Evolutionary conservation across 2,329 filamentous ascomycete genomes (phyloP).

Genomic region (Metarhizium anisopliae): DNA sequence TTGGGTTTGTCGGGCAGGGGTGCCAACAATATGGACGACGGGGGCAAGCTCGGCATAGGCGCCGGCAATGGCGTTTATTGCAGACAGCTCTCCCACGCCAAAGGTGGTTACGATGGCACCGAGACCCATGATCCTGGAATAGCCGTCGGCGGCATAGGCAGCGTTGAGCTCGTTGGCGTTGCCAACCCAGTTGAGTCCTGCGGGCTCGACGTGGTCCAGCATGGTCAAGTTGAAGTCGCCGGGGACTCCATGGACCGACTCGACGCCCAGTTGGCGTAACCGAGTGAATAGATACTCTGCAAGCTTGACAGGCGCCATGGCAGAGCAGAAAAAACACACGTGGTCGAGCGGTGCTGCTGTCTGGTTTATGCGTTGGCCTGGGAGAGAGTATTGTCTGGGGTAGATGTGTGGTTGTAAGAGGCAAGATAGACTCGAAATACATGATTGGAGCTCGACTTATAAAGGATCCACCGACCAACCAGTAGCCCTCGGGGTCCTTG

Average conservation of each 20-base stretch:
- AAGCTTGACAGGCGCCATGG: constrained; percentile 7
- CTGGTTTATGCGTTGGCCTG: neutral
- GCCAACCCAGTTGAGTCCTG: constrained; percentile 35
- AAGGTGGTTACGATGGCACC: constrained; percentile 47
- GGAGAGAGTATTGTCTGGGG: neutral
- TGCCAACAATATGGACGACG: constrained; percentile 50
- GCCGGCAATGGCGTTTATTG: constrained; percentile 50
- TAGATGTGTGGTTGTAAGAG: neutral
- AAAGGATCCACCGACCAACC: neutral
- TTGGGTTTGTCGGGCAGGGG: constrained; percentile 35
- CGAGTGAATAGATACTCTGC: constrained; percentile 47
- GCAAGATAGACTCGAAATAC: neutral
- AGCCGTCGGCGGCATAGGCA: constrained; percentile 49
- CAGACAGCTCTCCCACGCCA: constrained; percentile 49
- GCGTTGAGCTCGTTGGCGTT: constrained; percentile 51
- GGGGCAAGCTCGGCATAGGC: constrained; percentile 47
- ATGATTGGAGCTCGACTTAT: neutral
- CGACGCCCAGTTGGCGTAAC: constrained; percentile 48
- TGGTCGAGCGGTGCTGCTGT: neutral
- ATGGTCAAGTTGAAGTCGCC: constrained; percentile 31
- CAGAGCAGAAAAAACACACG: neutral
- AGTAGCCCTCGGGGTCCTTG: neutral
- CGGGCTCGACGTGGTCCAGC: constrained; percentile 27
- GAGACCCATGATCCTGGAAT: constrained; percentile 43
- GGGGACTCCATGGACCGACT: constrained; percentile 43